Base-by-base conservation (phyloP, 2,329 filamentous ascomycete species). In the Sporothrix brasiliensis region DNA sequence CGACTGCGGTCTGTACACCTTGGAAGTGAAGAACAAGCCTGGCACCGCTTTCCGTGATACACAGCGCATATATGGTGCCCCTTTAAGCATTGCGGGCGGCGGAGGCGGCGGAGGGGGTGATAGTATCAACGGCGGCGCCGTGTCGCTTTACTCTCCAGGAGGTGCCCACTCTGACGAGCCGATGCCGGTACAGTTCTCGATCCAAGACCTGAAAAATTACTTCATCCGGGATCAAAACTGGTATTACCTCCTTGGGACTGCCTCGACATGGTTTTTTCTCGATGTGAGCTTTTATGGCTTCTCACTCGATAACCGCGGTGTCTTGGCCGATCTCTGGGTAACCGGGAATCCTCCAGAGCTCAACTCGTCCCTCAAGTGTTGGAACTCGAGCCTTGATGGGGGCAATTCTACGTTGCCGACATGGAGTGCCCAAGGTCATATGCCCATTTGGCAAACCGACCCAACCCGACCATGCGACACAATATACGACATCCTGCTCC, bases 21-120 rank as follows among this genome's bases (percentile, higher is more conserved):
- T 90, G 39, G 88, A 91, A 74, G 87, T 91, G 73, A 87, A 87
- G 73, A 85, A 86, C 75, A 87, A 89, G 74, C 85, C 87, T 0
- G 82, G 83, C 6, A 83, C 85, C 56, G 87, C 87, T 13, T 82
- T 89, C 49, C 81, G 85, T 72, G 86, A 89, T 61, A 88, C 87
- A 0, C 86, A 88, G 61, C 81, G 84, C 19, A 82, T 89, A 5
- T 89, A 89, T 74, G 85, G 83, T 30, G 81, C 81, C 0, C 73
- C 73, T 0, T 68, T 79, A 67, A 67, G 72, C 69, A 72, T 71
- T 71, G 76, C 69, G 70, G 79, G 79, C 63, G 34, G 41, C 24
- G 60, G 53, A 4, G 61, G 58, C 21, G 71, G 61, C 2, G 54
- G 39, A 3, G 56, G 34, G 19, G 68, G 54, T 19, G 63, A 61